phyloP scores from a whole-genome alignment of 208 protist species.

The Trypanosoma mega region DNA sequence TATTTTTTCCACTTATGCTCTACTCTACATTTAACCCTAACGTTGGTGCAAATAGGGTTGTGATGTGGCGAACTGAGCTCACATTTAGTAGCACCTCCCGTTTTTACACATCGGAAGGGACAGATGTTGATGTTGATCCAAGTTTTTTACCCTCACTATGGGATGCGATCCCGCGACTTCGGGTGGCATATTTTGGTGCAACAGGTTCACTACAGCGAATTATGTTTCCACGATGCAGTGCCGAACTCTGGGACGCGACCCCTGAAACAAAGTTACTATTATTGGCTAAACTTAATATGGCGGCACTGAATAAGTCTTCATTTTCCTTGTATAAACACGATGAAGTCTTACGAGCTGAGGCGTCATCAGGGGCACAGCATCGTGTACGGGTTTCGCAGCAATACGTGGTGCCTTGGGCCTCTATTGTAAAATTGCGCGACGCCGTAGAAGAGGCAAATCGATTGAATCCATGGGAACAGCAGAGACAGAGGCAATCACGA shows the following conservation, averaged over 20 bases:
- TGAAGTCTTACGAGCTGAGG: constrained; percentile 6
- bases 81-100: constrained; percentile 3
- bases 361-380: not conserved
- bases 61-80: constrained; percentile 13
- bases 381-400: not conserved
- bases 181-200: constrained; percentile 10
- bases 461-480: too few relatives aligned
- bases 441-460: not conserved
- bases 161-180: constrained; percentile 1
- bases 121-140: not conserved
- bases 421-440: constrained; percentile 8
- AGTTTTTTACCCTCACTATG: constrained; percentile 9
- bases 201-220: constrained; percentile 16
- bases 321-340: constrained; percentile 14
- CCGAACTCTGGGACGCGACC: constrained; percentile 23
- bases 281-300: constrained; percentile 16
- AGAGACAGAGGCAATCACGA: too few relatives aligned
- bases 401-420: constrained; percentile 3
- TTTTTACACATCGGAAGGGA: constrained; percentile 7
- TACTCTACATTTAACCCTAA: constrained; percentile 80
- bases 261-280: constrained; percentile 26
- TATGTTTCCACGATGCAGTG: constrained; percentile 20
- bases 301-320: not conserved
- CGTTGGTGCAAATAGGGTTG: constrained; percentile 36
- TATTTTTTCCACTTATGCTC: constrained; percentile 77